Evolutionary conservation across 768 basidiomycete species (phyloP).

Genomic region (Coprinopsis sp.): DNA sequence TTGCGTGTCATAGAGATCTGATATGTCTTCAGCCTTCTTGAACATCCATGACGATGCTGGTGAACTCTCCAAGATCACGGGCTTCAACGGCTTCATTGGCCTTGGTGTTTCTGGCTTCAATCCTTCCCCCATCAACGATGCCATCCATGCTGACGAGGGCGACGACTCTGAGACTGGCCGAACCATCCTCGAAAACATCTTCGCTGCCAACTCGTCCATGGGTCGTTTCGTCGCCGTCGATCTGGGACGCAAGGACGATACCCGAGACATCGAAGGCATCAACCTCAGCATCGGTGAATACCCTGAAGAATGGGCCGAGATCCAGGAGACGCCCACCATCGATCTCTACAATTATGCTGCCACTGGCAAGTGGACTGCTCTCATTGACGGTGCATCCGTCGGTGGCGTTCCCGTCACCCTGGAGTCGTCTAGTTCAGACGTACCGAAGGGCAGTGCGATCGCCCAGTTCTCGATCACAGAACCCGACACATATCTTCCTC

Average conservation of each 20-base stretch:
- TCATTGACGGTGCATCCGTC: not conserved
- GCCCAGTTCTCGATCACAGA: not conserved
- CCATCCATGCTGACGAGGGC: not conserved
- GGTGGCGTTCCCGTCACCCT: not conserved
- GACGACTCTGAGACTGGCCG: not conserved
- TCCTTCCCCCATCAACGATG: not conserved
- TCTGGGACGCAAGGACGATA: not conserved
- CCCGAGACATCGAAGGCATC: not conserved
- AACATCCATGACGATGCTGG: constrained; percentile 2
- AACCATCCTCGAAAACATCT: not conserved
- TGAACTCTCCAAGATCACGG: not conserved
- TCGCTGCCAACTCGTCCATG: not conserved
- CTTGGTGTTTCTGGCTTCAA: not conserved
- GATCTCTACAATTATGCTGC: not conserved
- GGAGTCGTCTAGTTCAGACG: not conserved
- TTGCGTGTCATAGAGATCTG: too few species aligned
- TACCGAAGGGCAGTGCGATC: not conserved
- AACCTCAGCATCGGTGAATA: not conserved
- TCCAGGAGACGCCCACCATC: not conserved
- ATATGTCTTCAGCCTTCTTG: constrained; percentile 1
- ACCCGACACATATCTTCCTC: not conserved
- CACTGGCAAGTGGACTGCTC: not conserved
- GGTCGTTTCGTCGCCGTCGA: not conserved
- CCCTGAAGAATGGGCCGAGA: not conserved
- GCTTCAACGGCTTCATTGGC: constrained; percentile 3